These are phyloP conservation scores for Acer negundo DNA, from an alignment of 345 rosid species.

Conservation along the genomic window DNA sequence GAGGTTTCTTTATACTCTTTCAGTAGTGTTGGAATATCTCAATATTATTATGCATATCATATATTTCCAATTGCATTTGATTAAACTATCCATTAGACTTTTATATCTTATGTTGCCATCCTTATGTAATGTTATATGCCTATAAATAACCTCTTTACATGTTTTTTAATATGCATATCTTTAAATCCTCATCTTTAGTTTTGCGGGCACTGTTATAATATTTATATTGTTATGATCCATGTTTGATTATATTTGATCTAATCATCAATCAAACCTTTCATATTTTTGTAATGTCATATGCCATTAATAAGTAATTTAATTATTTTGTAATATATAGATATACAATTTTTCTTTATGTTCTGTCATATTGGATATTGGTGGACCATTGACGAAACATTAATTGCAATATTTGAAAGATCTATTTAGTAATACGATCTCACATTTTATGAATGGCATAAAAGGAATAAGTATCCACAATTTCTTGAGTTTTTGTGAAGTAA, in stretches of 20 bases:
- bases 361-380: background rate
- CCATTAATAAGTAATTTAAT: background rate
- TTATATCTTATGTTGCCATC: background rate
- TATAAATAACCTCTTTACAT: too few relatives aligned
- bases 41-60: background rate
- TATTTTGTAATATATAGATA: background rate
- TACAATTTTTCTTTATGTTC: background rate
- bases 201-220: background rate
- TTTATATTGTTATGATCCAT: background rate
- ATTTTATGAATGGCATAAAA: background rate
- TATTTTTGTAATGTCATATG: background rate
- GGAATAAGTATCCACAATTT: background rate
- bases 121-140: too few relatives aligned
- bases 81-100: background rate
- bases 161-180: too few relatives aligned
- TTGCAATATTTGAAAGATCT: background rate
- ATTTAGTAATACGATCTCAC: background rate
- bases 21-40: background rate
- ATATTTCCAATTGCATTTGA: background rate
- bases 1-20: background rate
- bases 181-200: background rate
- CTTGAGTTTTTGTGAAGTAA: background rate
- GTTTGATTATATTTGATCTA: background rate
- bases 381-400: background rate
- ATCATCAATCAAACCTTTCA: background rate